phyloP scores from a whole-genome alignment of 179 eudicot genomes.

The Drosera spatulata region DNA sequence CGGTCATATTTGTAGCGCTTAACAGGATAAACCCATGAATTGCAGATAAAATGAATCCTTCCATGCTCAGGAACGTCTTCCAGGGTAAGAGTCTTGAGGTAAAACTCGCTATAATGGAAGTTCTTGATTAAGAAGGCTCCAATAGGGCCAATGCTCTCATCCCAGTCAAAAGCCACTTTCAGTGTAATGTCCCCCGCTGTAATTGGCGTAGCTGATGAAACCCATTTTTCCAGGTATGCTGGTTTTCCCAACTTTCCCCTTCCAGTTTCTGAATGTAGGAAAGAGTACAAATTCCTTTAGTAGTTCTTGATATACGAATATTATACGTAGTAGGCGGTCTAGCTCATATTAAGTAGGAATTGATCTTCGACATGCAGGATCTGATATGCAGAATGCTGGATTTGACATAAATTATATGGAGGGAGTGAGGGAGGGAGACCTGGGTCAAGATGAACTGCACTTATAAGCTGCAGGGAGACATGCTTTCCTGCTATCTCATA shows the following conservation, averaged over 20 bases:
- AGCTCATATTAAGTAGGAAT: neutral
- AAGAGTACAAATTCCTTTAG: slow-evolving; percentile 1
- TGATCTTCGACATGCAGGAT: neutral
- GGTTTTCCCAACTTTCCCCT: slow-evolving; percentile 50
- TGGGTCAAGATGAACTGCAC: slow-evolving; percentile 21
- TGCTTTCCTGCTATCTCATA: slow-evolving; percentile 50
- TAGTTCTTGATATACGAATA: too few relatives aligned
- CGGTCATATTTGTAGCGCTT: slow-evolving; percentile 62
- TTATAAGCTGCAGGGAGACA: slow-evolving; percentile 62
- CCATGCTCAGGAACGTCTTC: slow-evolving; percentile 66
- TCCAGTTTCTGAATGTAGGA: slow-evolving; percentile 25
- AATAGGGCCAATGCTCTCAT: slow-evolving; percentile 57
- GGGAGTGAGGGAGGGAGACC: neutral
- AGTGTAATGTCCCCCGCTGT: slow-evolving; percentile 46
- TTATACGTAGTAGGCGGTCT: too few relatives aligned
- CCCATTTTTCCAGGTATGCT: slow-evolving; percentile 59
- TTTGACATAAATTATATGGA: neutral
- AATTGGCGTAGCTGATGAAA: slow-evolving; percentile 28
- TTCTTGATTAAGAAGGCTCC: slow-evolving; percentile 67
- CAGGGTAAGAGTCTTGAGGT: slow-evolving; percentile 56
- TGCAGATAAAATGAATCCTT: slow-evolving; percentile 50
- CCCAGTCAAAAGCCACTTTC: slow-evolving; percentile 59
- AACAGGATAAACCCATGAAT: slow-evolving; percentile 90
- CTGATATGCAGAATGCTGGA: neutral
- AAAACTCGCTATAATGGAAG: slow-evolving; percentile 59